A percentile compares a stretch with the other conserved stretches of the same genome.
phyloP scores from a whole-genome alignment of 1,284 basidiomycete species.

The Rhodotorula mucilaginosa region DNA sequence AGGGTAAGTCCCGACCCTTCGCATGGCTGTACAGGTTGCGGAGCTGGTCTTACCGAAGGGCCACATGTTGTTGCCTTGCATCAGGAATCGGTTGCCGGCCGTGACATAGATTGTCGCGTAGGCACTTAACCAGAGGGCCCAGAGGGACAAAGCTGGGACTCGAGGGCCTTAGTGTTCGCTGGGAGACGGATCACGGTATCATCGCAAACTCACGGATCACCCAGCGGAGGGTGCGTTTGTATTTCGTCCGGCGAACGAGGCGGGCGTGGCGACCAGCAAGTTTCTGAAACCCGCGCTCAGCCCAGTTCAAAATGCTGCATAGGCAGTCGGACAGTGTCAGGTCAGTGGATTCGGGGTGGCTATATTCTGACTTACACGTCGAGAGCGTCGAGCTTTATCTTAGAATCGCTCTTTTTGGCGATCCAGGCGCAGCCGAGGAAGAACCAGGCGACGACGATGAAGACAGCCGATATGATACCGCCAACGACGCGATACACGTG shows the following conservation, averaged over 20 bases:
- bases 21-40: background rate
- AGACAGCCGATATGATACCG: background rate
- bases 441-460: constrained; percentile 1
- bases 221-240: background rate
- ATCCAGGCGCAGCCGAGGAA: constrained; percentile 1
- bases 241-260: background rate
- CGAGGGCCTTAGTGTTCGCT: background rate
- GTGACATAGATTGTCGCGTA: background rate
- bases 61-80: constrained; percentile 14
- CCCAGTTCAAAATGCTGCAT: background rate
- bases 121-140: background rate
- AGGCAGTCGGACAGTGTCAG: too few species aligned
- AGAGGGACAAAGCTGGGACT: background rate
- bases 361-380: background rate
- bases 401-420: background rate
- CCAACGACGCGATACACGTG: constrained; percentile 7
- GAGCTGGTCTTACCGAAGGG: background rate
- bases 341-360: background rate
- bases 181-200: fast-evolving
- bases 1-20: background rate
- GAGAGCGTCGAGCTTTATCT: background rate
- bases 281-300: background rate
- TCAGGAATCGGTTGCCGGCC: constrained; percentile 9
- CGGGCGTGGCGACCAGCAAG: background rate
- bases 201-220: background rate